A percentile compares a stretch with the other conserved stretches of the same genome.
Conservation (phyloP, 2,329 filamentous ascomycete genomes). For the Ceratocystis diversiconidia region DNA sequence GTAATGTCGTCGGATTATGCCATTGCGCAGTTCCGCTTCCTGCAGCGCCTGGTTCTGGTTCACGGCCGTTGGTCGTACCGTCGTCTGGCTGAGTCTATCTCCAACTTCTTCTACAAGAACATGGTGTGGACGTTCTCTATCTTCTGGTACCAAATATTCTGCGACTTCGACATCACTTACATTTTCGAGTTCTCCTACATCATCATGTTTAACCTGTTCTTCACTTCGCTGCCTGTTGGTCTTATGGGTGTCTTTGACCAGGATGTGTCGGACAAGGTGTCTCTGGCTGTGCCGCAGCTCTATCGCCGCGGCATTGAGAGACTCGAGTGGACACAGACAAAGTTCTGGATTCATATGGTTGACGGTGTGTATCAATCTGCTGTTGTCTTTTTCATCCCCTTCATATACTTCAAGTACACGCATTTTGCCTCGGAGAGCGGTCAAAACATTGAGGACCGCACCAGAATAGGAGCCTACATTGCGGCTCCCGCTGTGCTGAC, state of each 20-base stretch:
- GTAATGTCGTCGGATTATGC: constrained; percentile 95
- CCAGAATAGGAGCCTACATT: constrained; percentile 75
- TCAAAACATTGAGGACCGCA: constrained; percentile 60
- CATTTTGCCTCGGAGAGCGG: constrained; percentile 60
- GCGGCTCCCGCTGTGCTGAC: constrained; percentile 71
- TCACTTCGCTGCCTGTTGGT: constrained; percentile 87
- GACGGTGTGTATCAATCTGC: constrained; percentile 92
- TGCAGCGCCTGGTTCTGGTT: constrained; percentile 72
- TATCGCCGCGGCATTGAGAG: constrained; percentile 93
- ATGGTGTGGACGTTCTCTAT: constrained; percentile 93
- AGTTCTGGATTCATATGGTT: constrained; percentile 96
- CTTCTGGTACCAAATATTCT: constrained; percentile 95
- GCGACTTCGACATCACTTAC: constrained; percentile 92
- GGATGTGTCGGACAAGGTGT: constrained; percentile 88
- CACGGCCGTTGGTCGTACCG: constrained; percentile 96
- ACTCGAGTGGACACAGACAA: constrained; percentile 85
- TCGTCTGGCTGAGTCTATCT: constrained; percentile 78
- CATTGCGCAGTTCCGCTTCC: constrained; percentile 83
- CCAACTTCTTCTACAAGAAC: constrained; percentile 99
- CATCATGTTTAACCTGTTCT: constrained; percentile 87
- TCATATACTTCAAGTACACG: constrained; percentile 52
- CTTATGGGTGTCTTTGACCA: constrained; percentile 95
- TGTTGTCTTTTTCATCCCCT: constrained; percentile 86
- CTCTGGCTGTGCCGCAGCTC: constrained; percentile 83
- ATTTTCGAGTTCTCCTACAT: constrained; percentile 98